Percentiles rank a stretch among this genome's conserved stretches.
Evolutionary conservation across 2,329 filamentous ascomycete species (phyloP).

Genomic region (Amesomyces nigricolor): DNA sequence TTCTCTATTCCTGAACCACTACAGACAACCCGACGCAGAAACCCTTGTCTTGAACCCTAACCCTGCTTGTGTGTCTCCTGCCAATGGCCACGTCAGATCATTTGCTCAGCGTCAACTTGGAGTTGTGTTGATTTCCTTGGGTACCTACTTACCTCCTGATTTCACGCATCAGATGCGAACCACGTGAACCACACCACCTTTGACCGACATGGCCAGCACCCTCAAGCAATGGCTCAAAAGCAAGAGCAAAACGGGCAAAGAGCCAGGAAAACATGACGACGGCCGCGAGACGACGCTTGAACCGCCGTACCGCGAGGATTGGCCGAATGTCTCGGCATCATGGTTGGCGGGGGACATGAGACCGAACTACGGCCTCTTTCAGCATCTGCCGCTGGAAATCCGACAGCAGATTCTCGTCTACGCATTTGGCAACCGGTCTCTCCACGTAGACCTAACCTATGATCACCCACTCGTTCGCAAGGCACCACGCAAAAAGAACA

Average conservation of each 20-base stretch:
- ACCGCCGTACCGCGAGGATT: background rate
- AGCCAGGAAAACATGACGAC: background rate
- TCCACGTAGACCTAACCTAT: slow-evolving; percentile 27
- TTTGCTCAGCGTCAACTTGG: too few species aligned
- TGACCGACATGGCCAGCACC: too few species aligned
- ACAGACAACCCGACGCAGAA: too few species aligned
- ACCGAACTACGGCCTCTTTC: slow-evolving; percentile 15
- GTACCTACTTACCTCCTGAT: too few species aligned
- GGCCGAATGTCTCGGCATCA: background rate
- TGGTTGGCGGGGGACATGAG: background rate
- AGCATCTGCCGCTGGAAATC: slow-evolving; percentile 26
- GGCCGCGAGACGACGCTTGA: too few species aligned
- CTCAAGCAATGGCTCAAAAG: background rate
- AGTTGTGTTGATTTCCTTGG: too few species aligned
- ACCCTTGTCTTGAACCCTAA: too few species aligned
- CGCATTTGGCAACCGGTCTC: slow-evolving; percentile 22
- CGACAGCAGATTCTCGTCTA: slow-evolving; percentile 24
- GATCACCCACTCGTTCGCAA: slow-evolving; percentile 17
- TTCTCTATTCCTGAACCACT: too few species aligned
- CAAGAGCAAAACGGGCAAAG: background rate
- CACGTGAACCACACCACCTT: too few species aligned
- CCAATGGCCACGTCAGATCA: too few species aligned
- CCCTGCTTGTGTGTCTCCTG: too few species aligned
- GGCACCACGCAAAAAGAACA: background rate
- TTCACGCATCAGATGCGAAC: too few species aligned